These are phyloP conservation scores for Metschnikowia amazonensis DNA, from an alignment of 805 yeast species.

Conservation along the genomic window DNA sequence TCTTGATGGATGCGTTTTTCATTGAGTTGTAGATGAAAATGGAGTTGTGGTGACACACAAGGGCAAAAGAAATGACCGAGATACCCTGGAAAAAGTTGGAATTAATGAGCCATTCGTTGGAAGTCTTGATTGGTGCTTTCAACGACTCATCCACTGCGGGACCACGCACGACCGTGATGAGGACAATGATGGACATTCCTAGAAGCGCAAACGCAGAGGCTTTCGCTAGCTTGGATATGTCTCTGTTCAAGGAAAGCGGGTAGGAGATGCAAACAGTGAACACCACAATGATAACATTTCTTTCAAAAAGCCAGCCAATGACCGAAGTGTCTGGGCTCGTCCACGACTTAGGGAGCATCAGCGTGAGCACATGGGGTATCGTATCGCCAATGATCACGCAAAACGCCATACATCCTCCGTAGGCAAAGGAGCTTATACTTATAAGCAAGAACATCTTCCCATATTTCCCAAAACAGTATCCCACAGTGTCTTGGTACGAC, in stretches of 20 bases:
- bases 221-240: conserved; percentile 80
- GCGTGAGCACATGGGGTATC: conserved; percentile 79
- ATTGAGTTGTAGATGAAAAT: conserved; percentile 85
- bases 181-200: conserved; percentile 77
- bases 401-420: conserved; percentile 92
- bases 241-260: conserved; percentile 76
- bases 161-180: conserved; percentile 70
- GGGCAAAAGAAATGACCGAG: conserved; percentile 90
- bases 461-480: conserved; percentile 66
- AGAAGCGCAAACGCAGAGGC: conserved; percentile 82
- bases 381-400: conserved; percentile 94
- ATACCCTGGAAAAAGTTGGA: conserved; percentile 76
- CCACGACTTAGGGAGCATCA: conserved; percentile 51
- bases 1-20: conserved; percentile 66
- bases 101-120: conserved; percentile 50
- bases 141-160: conserved; percentile 50
- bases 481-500: conserved; percentile 83
- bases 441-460: conserved; percentile 68
- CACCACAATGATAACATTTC: conserved; percentile 68
- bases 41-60: conserved; percentile 94
- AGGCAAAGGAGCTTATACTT: conserved; percentile 85
- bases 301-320: conserved; percentile 51
- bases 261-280: conserved; percentile 72
- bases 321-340: conserved; percentile 24
- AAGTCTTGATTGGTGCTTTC: conserved; percentile 45